Evolutionary conservation across 2,329 filamentous ascomycete species (phyloP).

Genomic region (Cladophialophora carrionii): DNA sequence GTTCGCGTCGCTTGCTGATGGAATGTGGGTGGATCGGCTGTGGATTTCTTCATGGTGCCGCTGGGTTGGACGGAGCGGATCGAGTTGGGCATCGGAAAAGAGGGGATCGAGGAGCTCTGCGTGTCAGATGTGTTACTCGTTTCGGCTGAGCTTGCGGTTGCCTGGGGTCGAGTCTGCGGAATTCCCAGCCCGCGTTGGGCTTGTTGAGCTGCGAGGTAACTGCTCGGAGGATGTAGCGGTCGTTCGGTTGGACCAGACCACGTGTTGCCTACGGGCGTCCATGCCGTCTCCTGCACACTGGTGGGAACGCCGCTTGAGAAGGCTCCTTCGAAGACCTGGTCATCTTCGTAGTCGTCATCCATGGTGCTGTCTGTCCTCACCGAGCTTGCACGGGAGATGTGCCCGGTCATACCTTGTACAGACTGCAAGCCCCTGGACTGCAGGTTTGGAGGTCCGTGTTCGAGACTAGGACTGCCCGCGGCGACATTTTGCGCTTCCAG

Average conservation of each 20-base stretch:
- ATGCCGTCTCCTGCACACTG: slow-evolving; percentile 40
- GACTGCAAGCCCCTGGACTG: slow-evolving; percentile 43
- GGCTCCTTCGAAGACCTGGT: slow-evolving; percentile 36
- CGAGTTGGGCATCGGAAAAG: slow-evolving; percentile 36
- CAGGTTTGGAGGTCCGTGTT: slow-evolving; percentile 40
- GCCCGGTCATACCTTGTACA: slow-evolving; percentile 48
- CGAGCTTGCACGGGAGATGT: slow-evolving; percentile 51
- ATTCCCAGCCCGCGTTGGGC: slow-evolving; percentile 4
- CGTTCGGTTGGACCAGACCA: slow-evolving; percentile 39
- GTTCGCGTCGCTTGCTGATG: neutral
- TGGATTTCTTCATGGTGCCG: slow-evolving; percentile 6
- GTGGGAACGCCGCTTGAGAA: slow-evolving; percentile 41
- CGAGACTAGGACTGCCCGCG: slow-evolving; percentile 51
- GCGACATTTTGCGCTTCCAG: slow-evolving; percentile 48
- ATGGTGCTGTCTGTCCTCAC: slow-evolving; percentile 46
- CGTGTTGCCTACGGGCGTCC: slow-evolving; percentile 38
- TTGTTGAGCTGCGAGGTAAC: slow-evolving; percentile 46
- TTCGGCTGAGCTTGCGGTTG: slow-evolving; percentile 26
- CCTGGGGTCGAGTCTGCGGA: slow-evolving; percentile 42
- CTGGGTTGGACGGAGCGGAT: slow-evolving; percentile 23
- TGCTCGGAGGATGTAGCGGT: slow-evolving; percentile 46
- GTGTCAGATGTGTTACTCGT: slow-evolving; percentile 26
- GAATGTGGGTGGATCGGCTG: neutral
- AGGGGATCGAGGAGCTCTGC: slow-evolving; percentile 34
- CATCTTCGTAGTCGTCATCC: slow-evolving; percentile 41